A percentile compares a stretch with the other conserved stretches of the same genome.
Conservation (phyloP, 139 green algal species). For the Asterochloris sp. region DNA sequence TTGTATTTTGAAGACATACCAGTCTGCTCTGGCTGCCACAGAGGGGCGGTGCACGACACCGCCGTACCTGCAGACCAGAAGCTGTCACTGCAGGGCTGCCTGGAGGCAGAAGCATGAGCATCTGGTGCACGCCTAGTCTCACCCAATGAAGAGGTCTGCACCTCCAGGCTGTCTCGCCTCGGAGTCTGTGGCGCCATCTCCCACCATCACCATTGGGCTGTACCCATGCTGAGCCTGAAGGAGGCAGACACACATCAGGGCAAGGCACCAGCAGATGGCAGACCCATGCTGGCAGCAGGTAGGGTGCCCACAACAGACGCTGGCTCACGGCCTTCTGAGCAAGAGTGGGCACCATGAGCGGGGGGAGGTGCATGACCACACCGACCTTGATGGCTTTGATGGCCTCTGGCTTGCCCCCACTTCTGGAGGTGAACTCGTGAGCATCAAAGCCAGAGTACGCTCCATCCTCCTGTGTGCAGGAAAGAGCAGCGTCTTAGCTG, state of each 20-base stretch:
- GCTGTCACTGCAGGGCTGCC: background rate
- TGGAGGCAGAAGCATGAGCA: background rate
- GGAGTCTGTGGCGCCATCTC: slow-evolving; percentile 94
- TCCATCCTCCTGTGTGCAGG: slow-evolving; percentile 55
- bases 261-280: background rate
- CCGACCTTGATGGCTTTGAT: slow-evolving; percentile 75
- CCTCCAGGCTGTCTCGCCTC: slow-evolving; percentile 81
- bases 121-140: background rate
- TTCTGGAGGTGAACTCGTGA: slow-evolving; percentile 85
- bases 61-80: slow-evolving; percentile 72
- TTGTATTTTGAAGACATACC: slow-evolving; percentile 78
- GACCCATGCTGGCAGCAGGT: background rate
- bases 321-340: background rate
- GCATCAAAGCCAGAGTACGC: slow-evolving; percentile 91
- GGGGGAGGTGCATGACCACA: no score
- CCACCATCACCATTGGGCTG: slow-evolving; percentile 85
- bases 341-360: background rate
- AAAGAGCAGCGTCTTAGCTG: background rate
- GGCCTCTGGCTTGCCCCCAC: slow-evolving; percentile 88
- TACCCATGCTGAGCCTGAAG: slow-evolving; percentile 53
- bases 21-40: slow-evolving; percentile 85
- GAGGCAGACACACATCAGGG: background rate
- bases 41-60: slow-evolving; percentile 76
- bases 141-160: slow-evolving; percentile 94
- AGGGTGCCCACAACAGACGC: background rate